Percentiles rank a stretch among this genome's conserved stretches.
phyloP scores from a whole-genome alignment of 2,329 filamentous ascomycete genomes.

The Diaporthe destruens region DNA sequence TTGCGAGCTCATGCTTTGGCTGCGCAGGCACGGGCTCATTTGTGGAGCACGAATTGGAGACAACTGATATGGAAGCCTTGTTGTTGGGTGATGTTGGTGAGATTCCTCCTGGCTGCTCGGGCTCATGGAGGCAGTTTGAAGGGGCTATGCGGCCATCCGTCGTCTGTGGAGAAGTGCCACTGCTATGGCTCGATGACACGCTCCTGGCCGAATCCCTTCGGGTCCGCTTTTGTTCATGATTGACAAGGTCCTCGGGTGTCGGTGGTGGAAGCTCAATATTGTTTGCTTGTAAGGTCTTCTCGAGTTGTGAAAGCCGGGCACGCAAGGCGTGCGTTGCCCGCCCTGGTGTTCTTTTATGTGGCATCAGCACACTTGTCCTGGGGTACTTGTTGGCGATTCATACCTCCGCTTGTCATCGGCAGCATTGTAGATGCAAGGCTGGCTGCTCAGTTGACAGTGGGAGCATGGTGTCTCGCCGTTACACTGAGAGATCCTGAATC shows the following conservation, averaged over 20 bases:
- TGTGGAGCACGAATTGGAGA: not conserved
- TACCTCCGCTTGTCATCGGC: constrained; percentile 19
- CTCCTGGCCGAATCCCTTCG: not conserved
- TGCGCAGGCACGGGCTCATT: not conserved
- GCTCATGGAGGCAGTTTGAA: too few relatives aligned
- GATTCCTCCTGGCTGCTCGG: not conserved
- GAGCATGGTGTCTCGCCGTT: constrained; percentile 12
- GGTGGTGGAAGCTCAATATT: constrained; percentile 4
- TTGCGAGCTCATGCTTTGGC: not conserved
- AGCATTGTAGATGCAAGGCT: constrained; percentile 6
- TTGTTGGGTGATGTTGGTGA: not conserved
- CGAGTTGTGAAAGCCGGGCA: not conserved
- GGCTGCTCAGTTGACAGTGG: not conserved
- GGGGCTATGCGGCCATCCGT: not conserved
- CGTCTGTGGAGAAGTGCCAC: not conserved
- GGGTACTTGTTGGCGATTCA: not conserved
- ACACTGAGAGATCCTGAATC: not conserved
- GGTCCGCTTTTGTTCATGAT: not conserved
- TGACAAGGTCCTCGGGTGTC: not conserved
- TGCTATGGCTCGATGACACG: constrained; percentile 2
- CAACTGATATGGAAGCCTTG: too few relatives aligned
- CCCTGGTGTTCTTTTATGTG: not conserved
- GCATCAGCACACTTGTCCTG: not conserved
- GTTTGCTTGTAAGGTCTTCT: not conserved
- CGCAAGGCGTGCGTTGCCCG: not conserved